These are phyloP conservation scores for Spergularia marina DNA, from an alignment of 148 eudicot species.

Conservation along the genomic window DNA sequence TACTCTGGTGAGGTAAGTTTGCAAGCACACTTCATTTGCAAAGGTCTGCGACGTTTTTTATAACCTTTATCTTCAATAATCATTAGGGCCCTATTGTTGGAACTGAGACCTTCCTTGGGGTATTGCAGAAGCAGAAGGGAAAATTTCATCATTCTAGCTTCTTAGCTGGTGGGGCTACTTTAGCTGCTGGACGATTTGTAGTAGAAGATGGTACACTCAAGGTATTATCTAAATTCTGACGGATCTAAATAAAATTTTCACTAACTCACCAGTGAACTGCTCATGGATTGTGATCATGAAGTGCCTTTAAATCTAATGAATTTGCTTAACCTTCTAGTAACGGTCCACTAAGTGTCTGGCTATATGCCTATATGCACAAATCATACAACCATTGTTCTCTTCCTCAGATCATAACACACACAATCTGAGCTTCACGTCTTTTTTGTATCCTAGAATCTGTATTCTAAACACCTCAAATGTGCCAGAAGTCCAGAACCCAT, in stretches of 20 bases:
- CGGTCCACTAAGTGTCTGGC: background rate
- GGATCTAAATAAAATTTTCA: background rate
- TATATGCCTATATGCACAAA: background rate
- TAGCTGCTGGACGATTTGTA: conserved; percentile 87
- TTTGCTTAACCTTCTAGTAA: background rate
- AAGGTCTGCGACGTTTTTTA: background rate
- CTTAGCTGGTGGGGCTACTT: conserved; percentile 93
- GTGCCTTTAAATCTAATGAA: background rate
- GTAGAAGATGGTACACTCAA: conserved; percentile 65
- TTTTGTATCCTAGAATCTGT: background rate
- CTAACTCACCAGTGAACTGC: background rate
- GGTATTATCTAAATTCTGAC: conserved; percentile 37
- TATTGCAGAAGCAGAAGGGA: conserved; percentile 82
- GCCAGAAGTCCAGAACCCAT: no score
- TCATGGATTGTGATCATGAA: background rate
- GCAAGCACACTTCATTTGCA: conserved; percentile 7
- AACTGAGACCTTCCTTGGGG: conserved; percentile 8
- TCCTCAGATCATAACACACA: background rate
- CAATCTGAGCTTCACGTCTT: background rate
- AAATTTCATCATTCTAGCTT: conserved; percentile 92
- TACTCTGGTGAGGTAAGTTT: conserved; percentile 73
- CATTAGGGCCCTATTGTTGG: background rate
- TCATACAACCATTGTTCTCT: background rate
- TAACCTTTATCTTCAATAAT: background rate
- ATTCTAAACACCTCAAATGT: background rate